Evolutionary conservation across 352 stramenopile species (phyloP).

Genomic region (Discostella stelligera): DNA sequence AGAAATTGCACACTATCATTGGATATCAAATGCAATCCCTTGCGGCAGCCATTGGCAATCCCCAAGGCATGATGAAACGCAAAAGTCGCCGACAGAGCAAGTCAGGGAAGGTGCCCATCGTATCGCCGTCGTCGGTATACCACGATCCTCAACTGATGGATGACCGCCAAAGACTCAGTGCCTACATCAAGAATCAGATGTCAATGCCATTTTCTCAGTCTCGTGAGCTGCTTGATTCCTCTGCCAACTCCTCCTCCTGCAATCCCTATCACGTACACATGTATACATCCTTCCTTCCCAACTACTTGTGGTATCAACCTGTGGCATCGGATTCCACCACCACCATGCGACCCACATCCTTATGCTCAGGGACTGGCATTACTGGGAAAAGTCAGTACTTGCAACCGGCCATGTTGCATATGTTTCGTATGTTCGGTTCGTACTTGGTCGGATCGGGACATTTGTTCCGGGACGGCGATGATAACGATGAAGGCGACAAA

Average conservation of each 20-base stretch:
- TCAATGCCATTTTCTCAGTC: background rate
- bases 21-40: conserved; percentile 32
- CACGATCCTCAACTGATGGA: conserved; percentile 2
- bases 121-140: background rate
- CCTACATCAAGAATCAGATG: conserved; percentile 31
- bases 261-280: background rate
- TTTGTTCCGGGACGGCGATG: conserved; percentile 25
- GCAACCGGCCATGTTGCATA: conserved; percentile 40
- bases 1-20: conserved; percentile 42
- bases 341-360: conserved; percentile 32
- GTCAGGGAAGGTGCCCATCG: background rate
- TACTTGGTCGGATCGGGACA: conserved; percentile 32
- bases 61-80: conserved; percentile 3
- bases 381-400: conserved; percentile 35
- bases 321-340: conserved; percentile 27
- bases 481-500: background rate
- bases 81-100: background rate
- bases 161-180: conserved; percentile 15
- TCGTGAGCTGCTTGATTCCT: background rate
- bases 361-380: conserved; percentile 44
- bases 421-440: conserved; percentile 43
- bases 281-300: conserved; percentile 37
- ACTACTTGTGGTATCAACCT: conserved; percentile 47
- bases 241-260: background rate
- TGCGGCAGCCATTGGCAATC: conserved; percentile 1